A percentile compares a stretch with the other conserved stretches of the same genome.
Conservation (phyloP, 2,329 filamentous ascomycete species). For the Pseudogymnoascus sp. region DNA sequence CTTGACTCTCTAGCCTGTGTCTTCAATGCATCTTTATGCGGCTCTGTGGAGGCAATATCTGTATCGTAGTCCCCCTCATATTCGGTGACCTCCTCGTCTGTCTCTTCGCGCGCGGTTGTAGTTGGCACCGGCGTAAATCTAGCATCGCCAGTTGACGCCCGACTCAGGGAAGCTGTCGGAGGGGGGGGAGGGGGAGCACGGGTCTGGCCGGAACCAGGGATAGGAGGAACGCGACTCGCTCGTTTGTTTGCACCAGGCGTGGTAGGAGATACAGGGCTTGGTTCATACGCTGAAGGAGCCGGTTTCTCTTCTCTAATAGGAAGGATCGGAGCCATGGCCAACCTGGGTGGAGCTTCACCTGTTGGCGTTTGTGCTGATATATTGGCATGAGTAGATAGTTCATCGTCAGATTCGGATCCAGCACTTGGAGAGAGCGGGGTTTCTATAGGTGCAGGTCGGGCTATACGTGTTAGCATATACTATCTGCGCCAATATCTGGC, state of each 20-base stretch:
- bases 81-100: conserved; percentile 76
- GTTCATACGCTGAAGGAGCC: conserved; percentile 30
- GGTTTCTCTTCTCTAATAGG: conserved; percentile 35
- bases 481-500: background rate
- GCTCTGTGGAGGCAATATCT: conserved; percentile 88
- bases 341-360: conserved; percentile 29
- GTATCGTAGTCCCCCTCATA: conserved; percentile 98
- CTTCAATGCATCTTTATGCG: conserved; percentile 87
- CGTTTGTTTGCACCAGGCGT: conserved; percentile 37
- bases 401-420: conserved; percentile 84
- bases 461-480: conserved; percentile 35
- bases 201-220: conserved; percentile 49
- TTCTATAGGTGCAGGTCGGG: conserved; percentile 50
- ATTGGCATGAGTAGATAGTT: conserved; percentile 52
- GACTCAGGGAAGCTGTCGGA: conserved; percentile 41
- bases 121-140: conserved; percentile 36
- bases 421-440: conserved; percentile 57
- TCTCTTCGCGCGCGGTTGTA: conserved; percentile 44
- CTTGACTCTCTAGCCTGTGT: conserved; percentile 70
- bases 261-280: conserved; percentile 32
- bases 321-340: conserved; percentile 36
- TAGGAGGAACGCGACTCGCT: conserved; percentile 48
- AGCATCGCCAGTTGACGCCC: conserved; percentile 51
- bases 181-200: conserved; percentile 60
- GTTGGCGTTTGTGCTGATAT: conserved; percentile 35